A percentile compares a stretch with the other conserved stretches of the same genome.
phyloP scores from a whole-genome alignment of 2,329 filamentous ascomycete genomes.

The Plectosphaerella sp. region DNA sequence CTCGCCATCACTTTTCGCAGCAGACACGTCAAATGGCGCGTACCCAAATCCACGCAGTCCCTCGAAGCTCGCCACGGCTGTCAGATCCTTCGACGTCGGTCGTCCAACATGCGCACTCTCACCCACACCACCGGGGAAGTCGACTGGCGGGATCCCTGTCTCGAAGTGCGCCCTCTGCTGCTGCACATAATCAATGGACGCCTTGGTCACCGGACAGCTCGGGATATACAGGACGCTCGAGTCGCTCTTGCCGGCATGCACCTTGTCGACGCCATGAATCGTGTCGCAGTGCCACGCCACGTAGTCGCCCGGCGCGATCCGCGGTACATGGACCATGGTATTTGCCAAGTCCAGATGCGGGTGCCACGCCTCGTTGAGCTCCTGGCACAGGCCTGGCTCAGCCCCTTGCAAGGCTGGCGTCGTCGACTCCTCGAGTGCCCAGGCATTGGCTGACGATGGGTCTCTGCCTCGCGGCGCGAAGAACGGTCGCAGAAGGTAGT shows the following conservation, averaged over 20 bases:
- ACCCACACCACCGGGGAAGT: slow-evolving; percentile 69
- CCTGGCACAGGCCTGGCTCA: slow-evolving; percentile 62
- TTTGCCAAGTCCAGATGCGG: slow-evolving; percentile 64
- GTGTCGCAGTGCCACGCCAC: slow-evolving; percentile 81
- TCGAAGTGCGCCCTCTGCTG: slow-evolving; percentile 70
- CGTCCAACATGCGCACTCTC: slow-evolving; percentile 52
- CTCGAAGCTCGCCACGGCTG: slow-evolving; percentile 20
- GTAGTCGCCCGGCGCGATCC: slow-evolving; percentile 68
- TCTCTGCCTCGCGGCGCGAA: slow-evolving; percentile 49
- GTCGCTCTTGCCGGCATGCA: slow-evolving; percentile 67
- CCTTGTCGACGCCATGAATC: slow-evolving; percentile 79
- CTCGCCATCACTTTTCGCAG: not conserved
- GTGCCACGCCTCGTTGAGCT: slow-evolving; percentile 59
- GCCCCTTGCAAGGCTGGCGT: slow-evolving; percentile 65
- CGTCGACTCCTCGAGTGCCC: slow-evolving; percentile 37
- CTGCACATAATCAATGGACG: slow-evolving; percentile 67
- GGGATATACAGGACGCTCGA: slow-evolving; percentile 89
- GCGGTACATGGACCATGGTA: slow-evolving; percentile 69
- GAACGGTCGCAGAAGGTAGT: slow-evolving; percentile 79
- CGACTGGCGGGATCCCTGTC: slow-evolving; percentile 61
- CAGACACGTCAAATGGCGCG: not conserved
- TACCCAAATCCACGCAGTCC: slow-evolving; percentile 39
- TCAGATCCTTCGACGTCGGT: slow-evolving; percentile 33
- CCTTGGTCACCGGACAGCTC: slow-evolving; percentile 72
- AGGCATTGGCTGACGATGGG: slow-evolving; percentile 48